Conservation (phyloP, 208 protist species). For the Phytomonas francai region DNA sequence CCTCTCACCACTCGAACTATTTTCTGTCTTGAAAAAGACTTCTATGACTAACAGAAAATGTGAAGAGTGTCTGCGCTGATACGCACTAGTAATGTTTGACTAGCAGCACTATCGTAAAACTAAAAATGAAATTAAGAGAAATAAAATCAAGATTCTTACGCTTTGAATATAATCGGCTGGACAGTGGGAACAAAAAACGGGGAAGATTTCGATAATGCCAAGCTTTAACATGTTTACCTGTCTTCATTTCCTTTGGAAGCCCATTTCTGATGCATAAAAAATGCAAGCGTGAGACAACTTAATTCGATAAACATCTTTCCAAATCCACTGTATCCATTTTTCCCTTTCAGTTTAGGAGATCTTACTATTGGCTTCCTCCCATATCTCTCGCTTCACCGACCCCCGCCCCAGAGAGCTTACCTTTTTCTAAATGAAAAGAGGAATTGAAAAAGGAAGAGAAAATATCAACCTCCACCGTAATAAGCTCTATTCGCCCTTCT, state of each 20-base stretch:
- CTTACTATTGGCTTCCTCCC: not conserved
- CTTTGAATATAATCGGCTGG: not conserved
- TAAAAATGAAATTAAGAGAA: not conserved
- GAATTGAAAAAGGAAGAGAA: not conserved
- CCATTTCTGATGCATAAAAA: not conserved
- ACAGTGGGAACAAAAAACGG: not conserved
- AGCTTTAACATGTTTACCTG: not conserved
- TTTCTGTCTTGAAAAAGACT: conserved; percentile 8
- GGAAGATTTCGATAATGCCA: not conserved
- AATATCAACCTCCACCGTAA: not conserved
- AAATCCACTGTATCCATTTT: not conserved
- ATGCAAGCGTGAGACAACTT: not conserved
- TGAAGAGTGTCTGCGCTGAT: not conserved
- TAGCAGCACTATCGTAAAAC: not conserved
- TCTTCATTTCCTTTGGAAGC: not conserved
- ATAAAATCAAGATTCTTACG: not conserved
- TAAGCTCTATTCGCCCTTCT: not conserved
- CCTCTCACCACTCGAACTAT: not conserved
- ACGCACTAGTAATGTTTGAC: not conserved
- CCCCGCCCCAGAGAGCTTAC: not conserved
- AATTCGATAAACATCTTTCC: not conserved
- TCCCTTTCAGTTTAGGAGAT: not conserved
- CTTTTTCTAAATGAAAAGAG: not conserved
- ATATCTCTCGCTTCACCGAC: too few relatives aligned
- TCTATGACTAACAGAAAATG: not conserved